phyloP scores from a whole-genome alignment of 345 rosid genomes.

The Ailanthus altissimus region DNA sequence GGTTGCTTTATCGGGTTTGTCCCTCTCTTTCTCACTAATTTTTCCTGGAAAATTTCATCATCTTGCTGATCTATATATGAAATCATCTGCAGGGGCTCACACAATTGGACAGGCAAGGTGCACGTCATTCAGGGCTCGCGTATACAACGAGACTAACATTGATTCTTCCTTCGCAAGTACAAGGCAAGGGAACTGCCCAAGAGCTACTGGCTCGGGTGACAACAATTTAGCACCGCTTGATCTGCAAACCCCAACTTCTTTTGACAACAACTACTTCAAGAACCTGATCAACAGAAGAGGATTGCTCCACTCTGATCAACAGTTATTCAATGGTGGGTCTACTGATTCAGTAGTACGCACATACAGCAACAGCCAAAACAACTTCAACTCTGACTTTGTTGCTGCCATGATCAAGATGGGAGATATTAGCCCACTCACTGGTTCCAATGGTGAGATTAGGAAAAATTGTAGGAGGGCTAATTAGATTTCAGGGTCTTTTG shows the following conservation, averaged over 20 bases:
- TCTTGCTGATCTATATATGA: neutral
- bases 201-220: constrained; percentile 48
- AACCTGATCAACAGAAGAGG: constrained; percentile 63
- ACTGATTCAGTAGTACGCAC: constrained; percentile 62
- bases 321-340: constrained; percentile 69
- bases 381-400: constrained; percentile 61
- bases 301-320: constrained; percentile 77
- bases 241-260: constrained; percentile 44
- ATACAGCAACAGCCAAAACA: constrained; percentile 48
- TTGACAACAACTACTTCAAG: constrained; percentile 75
- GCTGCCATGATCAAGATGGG: constrained; percentile 88
- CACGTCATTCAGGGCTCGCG: constrained; percentile 50
- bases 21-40: neutral
- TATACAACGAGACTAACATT: constrained; percentile 77
- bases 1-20: constrained; percentile 77
- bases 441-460: constrained; percentile 72
- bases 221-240: constrained; percentile 72
- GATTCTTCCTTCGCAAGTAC: constrained; percentile 55
- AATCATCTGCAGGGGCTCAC: constrained; percentile 55
- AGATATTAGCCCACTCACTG: constrained; percentile 73
- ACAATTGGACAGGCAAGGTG: constrained; percentile 84
- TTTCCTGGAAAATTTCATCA: neutral
- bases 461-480: constrained; percentile 64
- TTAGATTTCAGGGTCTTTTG: constrained; percentile 30
- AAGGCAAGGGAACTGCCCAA: constrained; percentile 53